Conservation (phyloP, 2,329 filamentous ascomycete species). For the Aspergillus fischeri region DNA sequence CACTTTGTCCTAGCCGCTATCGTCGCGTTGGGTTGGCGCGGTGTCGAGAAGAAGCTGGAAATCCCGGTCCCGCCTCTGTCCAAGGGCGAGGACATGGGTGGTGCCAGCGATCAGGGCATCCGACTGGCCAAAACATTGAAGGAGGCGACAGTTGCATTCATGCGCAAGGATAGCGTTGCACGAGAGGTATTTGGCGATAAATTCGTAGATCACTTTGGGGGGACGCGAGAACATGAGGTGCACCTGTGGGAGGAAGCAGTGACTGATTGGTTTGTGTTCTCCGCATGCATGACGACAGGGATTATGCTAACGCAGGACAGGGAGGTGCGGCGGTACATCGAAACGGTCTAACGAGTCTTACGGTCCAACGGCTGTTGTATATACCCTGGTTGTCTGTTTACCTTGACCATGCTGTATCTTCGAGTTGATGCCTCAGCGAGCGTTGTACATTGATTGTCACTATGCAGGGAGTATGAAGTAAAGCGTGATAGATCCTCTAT, state of each 20-base stretch:
- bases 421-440: background rate
- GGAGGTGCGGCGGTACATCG: constrained; percentile 75
- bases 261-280: constrained; percentile 77
- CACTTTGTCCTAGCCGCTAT: constrained; percentile 83
- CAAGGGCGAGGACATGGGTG: constrained; percentile 77
- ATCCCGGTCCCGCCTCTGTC: constrained; percentile 78
- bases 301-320: constrained; percentile 38
- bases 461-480: background rate
- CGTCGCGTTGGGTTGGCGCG: constrained; percentile 82
- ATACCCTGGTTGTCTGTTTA: background rate
- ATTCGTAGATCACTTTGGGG: constrained; percentile 93
- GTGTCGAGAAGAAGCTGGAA: constrained; percentile 85
- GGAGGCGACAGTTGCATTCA: constrained; percentile 78
- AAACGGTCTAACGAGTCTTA: constrained; percentile 55
- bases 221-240: constrained; percentile 87
- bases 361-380: background rate
- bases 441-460: background rate
- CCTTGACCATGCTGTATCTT: background rate
- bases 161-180: constrained; percentile 75
- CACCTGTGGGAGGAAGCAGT: constrained; percentile 92
- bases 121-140: constrained; percentile 78
- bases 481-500: background rate
- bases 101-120: constrained; percentile 64
- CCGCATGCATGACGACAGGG: background rate
- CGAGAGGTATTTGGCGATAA: constrained; percentile 89